phyloP scores from a whole-genome alignment of 176 grass and related monocot species.

The Eleusine coracana region DNA sequence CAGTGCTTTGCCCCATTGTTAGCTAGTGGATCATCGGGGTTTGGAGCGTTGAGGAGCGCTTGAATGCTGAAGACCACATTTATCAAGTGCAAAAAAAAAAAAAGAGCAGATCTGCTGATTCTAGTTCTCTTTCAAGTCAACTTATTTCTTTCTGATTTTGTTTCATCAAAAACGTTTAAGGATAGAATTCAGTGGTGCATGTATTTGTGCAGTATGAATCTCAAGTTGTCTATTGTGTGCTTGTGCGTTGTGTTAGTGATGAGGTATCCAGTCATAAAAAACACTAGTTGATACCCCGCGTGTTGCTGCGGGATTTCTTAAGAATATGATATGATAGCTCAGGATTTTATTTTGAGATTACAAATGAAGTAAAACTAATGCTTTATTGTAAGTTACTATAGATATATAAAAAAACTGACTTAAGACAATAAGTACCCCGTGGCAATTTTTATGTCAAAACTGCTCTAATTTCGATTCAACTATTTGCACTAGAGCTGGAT shows the following conservation, averaged over 20 bases:
- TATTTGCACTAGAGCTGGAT: too few species aligned
- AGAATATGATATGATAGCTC: too few species aligned
- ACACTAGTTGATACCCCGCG: too few species aligned
- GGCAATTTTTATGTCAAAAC: too few species aligned
- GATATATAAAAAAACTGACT: too few species aligned
- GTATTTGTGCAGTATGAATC: not conserved
- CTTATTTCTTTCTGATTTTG: conserved; percentile 1
- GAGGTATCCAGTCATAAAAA: not conserved
- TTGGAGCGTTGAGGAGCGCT: conserved; percentile 72
- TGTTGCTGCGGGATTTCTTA: too few species aligned
- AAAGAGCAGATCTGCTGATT: not conserved
- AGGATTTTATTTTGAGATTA: too few species aligned
- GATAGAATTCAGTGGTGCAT: not conserved
- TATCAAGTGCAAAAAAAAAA: conserved; percentile 16
- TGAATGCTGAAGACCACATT: conserved; percentile 59
- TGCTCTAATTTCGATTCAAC: too few species aligned
- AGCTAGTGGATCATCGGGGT: conserved; percentile 70
- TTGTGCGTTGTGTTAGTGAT: not conserved
- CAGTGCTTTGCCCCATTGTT: conserved; percentile 83
- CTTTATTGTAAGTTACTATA: too few species aligned
- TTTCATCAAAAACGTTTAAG: not conserved
- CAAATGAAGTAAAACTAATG: too few species aligned
- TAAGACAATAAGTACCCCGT: too few species aligned
- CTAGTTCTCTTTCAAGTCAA: not conserved
- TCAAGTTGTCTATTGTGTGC: not conserved